Percentiles rank a stretch among this genome's conserved stretches.
phyloP scores from a whole-genome alignment of 106 monocot species.

The Iris macrosiphon region DNA sequence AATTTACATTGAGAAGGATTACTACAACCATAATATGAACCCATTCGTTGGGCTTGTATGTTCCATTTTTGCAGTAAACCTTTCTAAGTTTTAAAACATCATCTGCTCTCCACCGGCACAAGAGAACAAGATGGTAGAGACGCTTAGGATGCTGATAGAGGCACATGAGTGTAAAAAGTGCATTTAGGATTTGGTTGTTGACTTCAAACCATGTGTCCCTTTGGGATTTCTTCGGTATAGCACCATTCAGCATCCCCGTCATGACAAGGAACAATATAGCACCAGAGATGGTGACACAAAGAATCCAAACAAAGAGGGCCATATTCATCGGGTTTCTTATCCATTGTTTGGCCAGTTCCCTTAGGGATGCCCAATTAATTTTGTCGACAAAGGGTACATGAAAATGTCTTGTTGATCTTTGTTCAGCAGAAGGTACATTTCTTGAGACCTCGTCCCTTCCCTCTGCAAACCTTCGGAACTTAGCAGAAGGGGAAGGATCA shows the following conservation, averaged over 20 bases:
- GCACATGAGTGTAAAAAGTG: constrained; percentile 86
- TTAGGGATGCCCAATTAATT: constrained; percentile 53
- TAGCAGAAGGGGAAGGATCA: constrained; percentile 52
- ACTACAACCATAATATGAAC: constrained; percentile 81
- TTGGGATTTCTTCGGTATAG: constrained; percentile 51
- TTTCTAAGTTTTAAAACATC: constrained; percentile 61
- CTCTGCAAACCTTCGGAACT: constrained; percentile 46
- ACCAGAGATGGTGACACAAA: constrained; percentile 63
- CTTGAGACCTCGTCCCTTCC: constrained; percentile 67
- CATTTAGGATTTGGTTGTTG: constrained; percentile 83
- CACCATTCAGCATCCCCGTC: constrained; percentile 71
- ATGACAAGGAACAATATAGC: constrained; percentile 83
- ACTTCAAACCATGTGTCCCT: constrained; percentile 76
- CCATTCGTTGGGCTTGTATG: constrained; percentile 80
- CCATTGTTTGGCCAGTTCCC: constrained; percentile 47
- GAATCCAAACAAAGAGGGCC: constrained; percentile 73
- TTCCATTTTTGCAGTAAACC: constrained; percentile 71
- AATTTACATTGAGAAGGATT: constrained; percentile 63
- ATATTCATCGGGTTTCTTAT: constrained; percentile 82
- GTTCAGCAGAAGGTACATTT: constrained; percentile 33
- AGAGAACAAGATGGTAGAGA: constrained; percentile 57
- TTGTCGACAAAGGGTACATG: constrained; percentile 26
- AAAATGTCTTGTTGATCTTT: constrained; percentile 12
- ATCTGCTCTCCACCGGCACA: constrained; percentile 44
- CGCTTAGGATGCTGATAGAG: constrained; percentile 73